phyloP scores from a whole-genome alignment of 352 stramenopile genomes.

The Phytophthora syringae region DNA sequence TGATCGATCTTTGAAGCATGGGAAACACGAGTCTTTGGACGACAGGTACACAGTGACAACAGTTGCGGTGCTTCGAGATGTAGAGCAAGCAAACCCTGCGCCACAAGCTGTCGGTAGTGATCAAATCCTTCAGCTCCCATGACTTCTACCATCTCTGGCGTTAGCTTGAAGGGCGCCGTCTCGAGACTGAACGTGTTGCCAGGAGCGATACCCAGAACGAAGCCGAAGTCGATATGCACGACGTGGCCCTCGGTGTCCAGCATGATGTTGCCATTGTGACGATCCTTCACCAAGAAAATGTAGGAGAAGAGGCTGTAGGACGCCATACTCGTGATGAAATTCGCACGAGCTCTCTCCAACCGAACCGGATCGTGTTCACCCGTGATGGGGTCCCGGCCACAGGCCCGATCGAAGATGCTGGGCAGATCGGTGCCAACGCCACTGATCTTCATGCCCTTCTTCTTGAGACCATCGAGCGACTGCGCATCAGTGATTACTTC shows the following conservation, averaged over 20 bases:
- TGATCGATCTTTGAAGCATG: slow-evolving; percentile 86
- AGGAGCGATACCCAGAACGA: slow-evolving; percentile 97
- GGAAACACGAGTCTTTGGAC: slow-evolving; percentile 92
- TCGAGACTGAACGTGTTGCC: slow-evolving; percentile 97
- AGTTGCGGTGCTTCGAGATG: slow-evolving; percentile 94
- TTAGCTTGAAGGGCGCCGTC: slow-evolving; percentile 98
- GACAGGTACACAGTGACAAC: slow-evolving; percentile 92
- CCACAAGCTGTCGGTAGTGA: slow-evolving; percentile 93
- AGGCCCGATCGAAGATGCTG: slow-evolving; percentile 62
- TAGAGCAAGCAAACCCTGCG: slow-evolving; percentile 94
- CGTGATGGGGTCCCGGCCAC: slow-evolving; percentile 47
- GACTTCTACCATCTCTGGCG: slow-evolving; percentile 96
- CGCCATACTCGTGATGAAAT: slow-evolving; percentile 95
- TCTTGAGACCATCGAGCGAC: slow-evolving; percentile 96
- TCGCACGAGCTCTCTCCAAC: slow-evolving; percentile 85
- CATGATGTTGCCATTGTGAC: slow-evolving; percentile 99
- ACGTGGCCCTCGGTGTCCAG: slow-evolving; percentile 95
- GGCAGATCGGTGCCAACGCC: slow-evolving; percentile 37
- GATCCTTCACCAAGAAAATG: slow-evolving; percentile 97
- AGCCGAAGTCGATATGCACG: slow-evolving; percentile 99
- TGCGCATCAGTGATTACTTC: slow-evolving; percentile 96
- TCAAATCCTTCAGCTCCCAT: slow-evolving; percentile 90
- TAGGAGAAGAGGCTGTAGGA: slow-evolving; percentile 98
- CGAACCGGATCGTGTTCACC: slow-evolving; percentile 47
- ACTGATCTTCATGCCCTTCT: slow-evolving; percentile 66